These are phyloP conservation scores for Dinochytrium kinnereticum DNA, from an alignment of 371 early-diverging fungal genomes.

Conservation along the genomic window DNA sequence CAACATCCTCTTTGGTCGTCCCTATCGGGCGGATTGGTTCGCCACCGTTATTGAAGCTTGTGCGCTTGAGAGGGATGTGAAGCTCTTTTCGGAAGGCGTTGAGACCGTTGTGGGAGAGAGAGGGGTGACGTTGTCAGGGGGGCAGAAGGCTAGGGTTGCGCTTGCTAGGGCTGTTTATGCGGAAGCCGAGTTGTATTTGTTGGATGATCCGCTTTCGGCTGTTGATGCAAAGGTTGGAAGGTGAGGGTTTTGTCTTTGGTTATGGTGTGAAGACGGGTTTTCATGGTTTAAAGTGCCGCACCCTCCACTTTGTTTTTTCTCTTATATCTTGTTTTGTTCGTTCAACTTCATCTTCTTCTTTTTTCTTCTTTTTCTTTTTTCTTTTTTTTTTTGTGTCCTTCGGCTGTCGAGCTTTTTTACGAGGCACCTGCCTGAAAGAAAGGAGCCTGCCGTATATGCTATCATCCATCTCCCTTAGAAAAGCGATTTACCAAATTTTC, in stretches of 20 bases:
- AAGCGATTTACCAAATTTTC: too few species aligned
- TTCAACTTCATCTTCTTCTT: too few species aligned
- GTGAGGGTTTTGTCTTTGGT: too few species aligned
- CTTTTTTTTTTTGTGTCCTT: too few species aligned
- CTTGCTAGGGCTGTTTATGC: constrained; percentile 69
- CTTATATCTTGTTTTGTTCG: too few species aligned
- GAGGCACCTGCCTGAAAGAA: too few species aligned
- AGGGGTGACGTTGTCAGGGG: constrained; percentile 57
- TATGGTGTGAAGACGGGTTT: too few species aligned
- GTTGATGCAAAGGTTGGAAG: constrained; percentile 88
- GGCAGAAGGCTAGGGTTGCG: constrained; percentile 50
- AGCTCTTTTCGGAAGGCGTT: constrained; percentile 39
- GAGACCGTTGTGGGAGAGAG: constrained; percentile 51
- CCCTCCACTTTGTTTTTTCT: not conserved
- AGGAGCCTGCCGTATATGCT: too few species aligned
- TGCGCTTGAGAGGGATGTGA: constrained; percentile 47
- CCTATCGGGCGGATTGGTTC: constrained; percentile 36
- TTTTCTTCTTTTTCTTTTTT: too few species aligned
- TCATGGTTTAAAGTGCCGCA: constrained; percentile 60
- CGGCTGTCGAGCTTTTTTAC: too few species aligned
- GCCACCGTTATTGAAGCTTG: constrained; percentile 33
- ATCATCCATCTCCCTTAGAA: too few species aligned
- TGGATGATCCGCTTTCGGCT: constrained; percentile 80
- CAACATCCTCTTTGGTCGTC: constrained; percentile 53
- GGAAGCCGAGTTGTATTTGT: constrained; percentile 57